Percentiles rank a stretch among this genome's conserved stretches.
phyloP scores from a whole-genome alignment of 768 basidiomycete species.

The Tulasnella calospora region DNA sequence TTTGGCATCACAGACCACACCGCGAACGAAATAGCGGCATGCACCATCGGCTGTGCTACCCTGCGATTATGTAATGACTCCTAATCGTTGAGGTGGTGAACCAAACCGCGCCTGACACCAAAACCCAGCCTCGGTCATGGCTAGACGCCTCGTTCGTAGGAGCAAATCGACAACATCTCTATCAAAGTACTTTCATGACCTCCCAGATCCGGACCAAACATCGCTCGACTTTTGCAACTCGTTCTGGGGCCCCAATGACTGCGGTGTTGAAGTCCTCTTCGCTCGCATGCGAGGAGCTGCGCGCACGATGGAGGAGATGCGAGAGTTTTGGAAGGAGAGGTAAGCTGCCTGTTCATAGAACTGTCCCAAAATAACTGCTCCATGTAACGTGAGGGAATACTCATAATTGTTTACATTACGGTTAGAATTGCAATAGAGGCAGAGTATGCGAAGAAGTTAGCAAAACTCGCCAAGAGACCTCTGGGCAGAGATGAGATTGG shows the following conservation, averaged over 20 bases:
- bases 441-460: constrained; percentile 83
- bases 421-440: constrained; percentile 83
- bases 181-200: constrained; percentile 24
- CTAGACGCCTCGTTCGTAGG: constrained; percentile 63
- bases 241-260: constrained; percentile 87
- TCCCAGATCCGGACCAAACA: constrained; percentile 36
- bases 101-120: no score
- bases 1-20: no score
- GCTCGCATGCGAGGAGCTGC: constrained; percentile 83
- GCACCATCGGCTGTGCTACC: no score
- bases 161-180: constrained; percentile 73
- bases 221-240: constrained; percentile 91
- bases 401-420: background rate
- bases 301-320: constrained; percentile 84
- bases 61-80: no score
- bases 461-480: constrained; percentile 66
- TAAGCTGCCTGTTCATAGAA: constrained; percentile 38
- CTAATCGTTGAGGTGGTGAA: no score
- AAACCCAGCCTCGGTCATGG: no score
- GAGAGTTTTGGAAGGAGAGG: constrained; percentile 91
- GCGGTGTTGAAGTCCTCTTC: constrained; percentile 85
- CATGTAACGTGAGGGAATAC: background rate
- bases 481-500: constrained; percentile 91
- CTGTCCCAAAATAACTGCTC: background rate
- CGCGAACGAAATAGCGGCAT: no score